Evolutionary conservation across 148 eudicot genomes (phyloP).

Genomic region (Vaccinium vitisidaea): DNA sequence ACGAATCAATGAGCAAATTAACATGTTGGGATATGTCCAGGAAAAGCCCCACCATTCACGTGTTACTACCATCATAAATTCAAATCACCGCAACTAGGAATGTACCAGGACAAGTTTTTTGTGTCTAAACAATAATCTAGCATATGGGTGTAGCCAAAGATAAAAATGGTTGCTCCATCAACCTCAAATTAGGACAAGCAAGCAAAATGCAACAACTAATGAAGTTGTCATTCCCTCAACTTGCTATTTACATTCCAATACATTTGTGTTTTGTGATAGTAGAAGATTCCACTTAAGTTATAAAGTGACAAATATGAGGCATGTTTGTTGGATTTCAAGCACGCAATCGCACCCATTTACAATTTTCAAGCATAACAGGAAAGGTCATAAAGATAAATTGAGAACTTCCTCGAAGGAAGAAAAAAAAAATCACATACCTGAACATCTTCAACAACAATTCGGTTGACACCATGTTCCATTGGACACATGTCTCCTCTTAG

Average conservation of each 20-base stretch:
- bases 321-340: neutral
- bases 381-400: neutral
- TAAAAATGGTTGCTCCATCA: neutral
- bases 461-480: conserved; percentile 97
- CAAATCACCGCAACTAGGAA: neutral
- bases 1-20: neutral
- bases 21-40: neutral
- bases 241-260: neutral
- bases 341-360: neutral
- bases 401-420: neutral
- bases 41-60: neutral
- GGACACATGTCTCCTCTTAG: conserved; percentile 98
- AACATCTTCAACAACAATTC: conserved; percentile 94
- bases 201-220: neutral
- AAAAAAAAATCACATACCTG: conserved; percentile 49
- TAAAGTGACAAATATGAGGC: neutral
- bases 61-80: neutral
- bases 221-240: neutral
- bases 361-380: neutral
- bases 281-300: neutral
- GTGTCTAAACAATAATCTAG: neutral
- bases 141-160: neutral
- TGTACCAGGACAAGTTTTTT: too few species aligned
- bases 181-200: neutral
- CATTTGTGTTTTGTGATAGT: neutral